A percentile compares a stretch with the other conserved stretches of the same genome.
phyloP scores from a whole-genome alignment of 2,329 filamentous ascomycete genomes.

The Leptographium wingfieldii region DNA sequence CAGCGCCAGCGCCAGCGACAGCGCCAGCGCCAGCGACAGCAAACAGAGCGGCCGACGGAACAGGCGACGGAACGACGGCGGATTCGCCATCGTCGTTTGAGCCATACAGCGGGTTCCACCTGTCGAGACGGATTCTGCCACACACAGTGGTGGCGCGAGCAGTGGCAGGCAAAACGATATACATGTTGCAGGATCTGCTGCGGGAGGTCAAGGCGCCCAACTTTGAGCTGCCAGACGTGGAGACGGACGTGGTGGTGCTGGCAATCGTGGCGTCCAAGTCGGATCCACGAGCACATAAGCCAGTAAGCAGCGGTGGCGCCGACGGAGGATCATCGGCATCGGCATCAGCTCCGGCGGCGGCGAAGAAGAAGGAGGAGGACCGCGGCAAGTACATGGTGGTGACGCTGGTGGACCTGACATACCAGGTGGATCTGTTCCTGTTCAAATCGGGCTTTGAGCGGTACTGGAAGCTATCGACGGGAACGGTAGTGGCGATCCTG shows the following conservation, averaged over 20 bases:
- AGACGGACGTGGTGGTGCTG: conserved; percentile 82
- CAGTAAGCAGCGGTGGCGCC: conserved; percentile 19
- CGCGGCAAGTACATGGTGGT: conserved; percentile 86
- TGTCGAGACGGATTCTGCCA: conserved; percentile 71
- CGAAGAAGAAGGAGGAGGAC: conserved; percentile 14
- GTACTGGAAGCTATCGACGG: conserved; percentile 87
- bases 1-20: too few species aligned
- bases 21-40: neutral
- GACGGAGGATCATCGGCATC: neutral
- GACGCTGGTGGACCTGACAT: conserved; percentile 75
- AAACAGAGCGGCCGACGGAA: neutral
- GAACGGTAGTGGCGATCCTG: conserved; percentile 83
- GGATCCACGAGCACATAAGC: conserved; percentile 52
- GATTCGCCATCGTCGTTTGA: conserved; percentile 48
- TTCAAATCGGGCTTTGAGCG: conserved; percentile 83
- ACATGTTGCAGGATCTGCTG: conserved; percentile 68
- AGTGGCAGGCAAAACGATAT: conserved; percentile 63
- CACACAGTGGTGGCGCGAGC: conserved; percentile 70
- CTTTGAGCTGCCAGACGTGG: conserved; percentile 68
- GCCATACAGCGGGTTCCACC: conserved; percentile 71
- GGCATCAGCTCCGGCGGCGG: neutral
- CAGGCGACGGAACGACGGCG: neutral
- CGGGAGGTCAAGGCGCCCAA: conserved; percentile 70
- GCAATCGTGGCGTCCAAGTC: conserved; percentile 84
- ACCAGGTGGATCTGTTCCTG: conserved; percentile 82